phyloP scores from a whole-genome alignment of 331 rosid genomes.

The Arachis monticola region DNA sequence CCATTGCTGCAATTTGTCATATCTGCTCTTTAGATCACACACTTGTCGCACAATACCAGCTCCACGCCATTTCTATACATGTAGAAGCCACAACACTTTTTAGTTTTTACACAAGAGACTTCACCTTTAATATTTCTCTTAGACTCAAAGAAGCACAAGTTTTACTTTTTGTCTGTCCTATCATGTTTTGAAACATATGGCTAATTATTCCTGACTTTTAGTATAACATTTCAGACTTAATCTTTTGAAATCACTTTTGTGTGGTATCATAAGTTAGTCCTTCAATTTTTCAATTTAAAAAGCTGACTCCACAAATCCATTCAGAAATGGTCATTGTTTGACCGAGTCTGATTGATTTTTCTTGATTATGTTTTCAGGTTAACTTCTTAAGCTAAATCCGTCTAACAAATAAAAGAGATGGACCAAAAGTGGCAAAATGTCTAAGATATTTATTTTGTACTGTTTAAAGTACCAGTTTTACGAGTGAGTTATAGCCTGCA shows the following conservation, averaged over 20 bases:
- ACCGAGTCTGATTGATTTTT: constrained; percentile 17
- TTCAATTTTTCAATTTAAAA: background rate
- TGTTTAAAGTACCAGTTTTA: constrained; percentile 75
- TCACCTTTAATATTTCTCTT: no score
- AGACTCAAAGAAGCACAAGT: no score
- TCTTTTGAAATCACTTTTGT: constrained; percentile 23
- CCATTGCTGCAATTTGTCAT: no score
- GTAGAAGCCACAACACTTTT: no score
- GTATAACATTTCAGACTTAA: background rate
- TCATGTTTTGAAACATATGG: no score
- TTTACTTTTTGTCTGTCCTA: no score
- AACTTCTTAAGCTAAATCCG: constrained; percentile 93
- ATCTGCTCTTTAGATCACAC: no score
- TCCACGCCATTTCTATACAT: no score
- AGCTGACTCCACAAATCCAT: constrained; percentile 9
- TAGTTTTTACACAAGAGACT: no score
- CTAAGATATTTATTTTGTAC: constrained; percentile 85
- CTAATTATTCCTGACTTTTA: no score
- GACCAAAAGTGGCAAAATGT: constrained; percentile 94
- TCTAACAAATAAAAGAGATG: constrained; percentile 79
- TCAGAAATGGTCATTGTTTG: constrained; percentile 23
- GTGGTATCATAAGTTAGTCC: background rate
- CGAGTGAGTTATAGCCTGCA: background rate
- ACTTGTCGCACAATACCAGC: no score
- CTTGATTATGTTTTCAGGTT: constrained; percentile 57